Conservation (phyloP, 768 basidiomycete species). For the Strobilomyces dryophilus region DNA sequence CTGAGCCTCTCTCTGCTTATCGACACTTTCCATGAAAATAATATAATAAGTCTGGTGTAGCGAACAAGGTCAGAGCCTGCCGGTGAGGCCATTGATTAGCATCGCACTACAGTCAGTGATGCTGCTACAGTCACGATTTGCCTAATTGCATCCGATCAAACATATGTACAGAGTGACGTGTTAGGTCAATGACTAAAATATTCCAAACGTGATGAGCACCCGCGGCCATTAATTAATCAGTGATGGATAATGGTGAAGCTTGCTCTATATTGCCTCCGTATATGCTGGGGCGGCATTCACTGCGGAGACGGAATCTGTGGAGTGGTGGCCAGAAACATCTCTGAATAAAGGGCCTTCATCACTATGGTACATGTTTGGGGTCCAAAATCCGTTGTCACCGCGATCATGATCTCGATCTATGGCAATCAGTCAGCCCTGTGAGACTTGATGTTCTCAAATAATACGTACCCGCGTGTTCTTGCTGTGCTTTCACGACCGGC, state of each 20-base stretch:
- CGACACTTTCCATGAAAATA: too few relatives aligned
- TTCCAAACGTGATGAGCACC: too few relatives aligned
- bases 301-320: neutral
- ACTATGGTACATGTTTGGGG: neutral
- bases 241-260: neutral
- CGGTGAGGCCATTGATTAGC: too few relatives aligned
- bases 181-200: too few relatives aligned
- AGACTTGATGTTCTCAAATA: neutral
- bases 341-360: neutral
- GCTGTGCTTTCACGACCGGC: neutral
- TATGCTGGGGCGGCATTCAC: neutral
- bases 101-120: too few relatives aligned
- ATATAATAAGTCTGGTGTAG: too few relatives aligned
- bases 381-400: neutral
- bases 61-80: too few relatives aligned
- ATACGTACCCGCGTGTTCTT: slow-evolving; percentile 8
- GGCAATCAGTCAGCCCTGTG: neutral
- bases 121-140: too few relatives aligned
- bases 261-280: neutral
- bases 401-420: slow-evolving; percentile 4
- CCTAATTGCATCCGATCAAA: too few relatives aligned
- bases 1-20: too few relatives aligned
- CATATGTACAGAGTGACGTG: too few relatives aligned
- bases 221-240: too few relatives aligned
- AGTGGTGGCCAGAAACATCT: neutral